phyloP scores from a whole-genome alignment of 2,329 filamentous ascomycete species.

The Paecilomyces formosus region DNA sequence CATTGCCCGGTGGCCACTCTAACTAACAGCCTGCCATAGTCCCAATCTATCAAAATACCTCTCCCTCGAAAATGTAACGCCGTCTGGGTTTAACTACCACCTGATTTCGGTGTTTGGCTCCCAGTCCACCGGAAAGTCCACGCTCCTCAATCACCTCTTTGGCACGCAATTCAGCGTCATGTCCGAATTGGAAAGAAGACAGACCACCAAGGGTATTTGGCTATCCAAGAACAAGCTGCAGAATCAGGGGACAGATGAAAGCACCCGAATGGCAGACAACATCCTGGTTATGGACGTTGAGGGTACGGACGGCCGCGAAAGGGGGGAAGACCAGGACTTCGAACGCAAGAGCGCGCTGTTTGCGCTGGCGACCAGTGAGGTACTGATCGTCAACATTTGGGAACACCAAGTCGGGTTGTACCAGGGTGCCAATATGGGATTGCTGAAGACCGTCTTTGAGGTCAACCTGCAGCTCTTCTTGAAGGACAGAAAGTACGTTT shows the following conservation, averaged over 20 bases:
- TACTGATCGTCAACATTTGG: constrained; percentile 98
- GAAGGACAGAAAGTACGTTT: constrained; percentile 79
- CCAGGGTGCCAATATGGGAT: constrained; percentile 96
- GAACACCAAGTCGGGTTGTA: constrained; percentile 98
- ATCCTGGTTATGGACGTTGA: constrained; percentile 99
- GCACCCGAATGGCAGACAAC: constrained; percentile 79
- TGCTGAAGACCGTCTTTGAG: constrained; percentile 98
- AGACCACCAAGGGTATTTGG: constrained; percentile 99
- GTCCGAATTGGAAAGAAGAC: constrained; percentile 85
- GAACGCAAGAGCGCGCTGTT: constrained; percentile 97
- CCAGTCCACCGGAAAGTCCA: constrained; percentile 97
- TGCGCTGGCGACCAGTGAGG: constrained; percentile 93
- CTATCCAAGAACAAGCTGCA: constrained; percentile 89
- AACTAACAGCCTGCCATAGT: constrained; percentile 41
- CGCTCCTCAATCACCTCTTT: constrained; percentile 90
- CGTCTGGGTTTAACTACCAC: constrained; percentile 97
- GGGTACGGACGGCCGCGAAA: constrained; percentile 90
- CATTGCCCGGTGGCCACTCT: constrained; percentile 5
- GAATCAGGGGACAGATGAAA: constrained; percentile 32
- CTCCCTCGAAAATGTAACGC: constrained; percentile 67
- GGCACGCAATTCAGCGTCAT: constrained; percentile 96
- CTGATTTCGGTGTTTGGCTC: constrained; percentile 98
- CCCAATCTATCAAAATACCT: constrained; percentile 75
- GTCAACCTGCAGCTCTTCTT: constrained; percentile 96
- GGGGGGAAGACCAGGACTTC: constrained; percentile 97